Evolutionary conservation across 2,329 filamentous ascomycete species (phyloP).

Genomic region (Aspergillus amoenus): DNA sequence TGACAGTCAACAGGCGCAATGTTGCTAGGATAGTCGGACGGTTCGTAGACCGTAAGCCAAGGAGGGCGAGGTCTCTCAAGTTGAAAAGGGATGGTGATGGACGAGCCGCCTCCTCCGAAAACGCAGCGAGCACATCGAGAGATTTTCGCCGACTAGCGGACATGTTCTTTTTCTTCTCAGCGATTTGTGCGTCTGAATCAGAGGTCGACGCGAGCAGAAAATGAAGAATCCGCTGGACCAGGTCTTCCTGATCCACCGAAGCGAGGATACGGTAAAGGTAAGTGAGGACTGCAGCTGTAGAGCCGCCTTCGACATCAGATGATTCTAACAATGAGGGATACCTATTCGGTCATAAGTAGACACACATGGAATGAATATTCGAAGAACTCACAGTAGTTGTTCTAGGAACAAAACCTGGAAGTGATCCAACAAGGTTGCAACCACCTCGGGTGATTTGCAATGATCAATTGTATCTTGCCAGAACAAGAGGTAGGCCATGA

Average conservation of each 20-base stretch:
- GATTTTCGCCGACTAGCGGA: slow-evolving; percentile 75
- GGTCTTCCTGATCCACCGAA: slow-evolving; percentile 85
- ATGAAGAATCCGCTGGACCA: slow-evolving; percentile 89
- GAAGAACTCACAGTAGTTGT: slow-evolving; percentile 71
- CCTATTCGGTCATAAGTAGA: slow-evolving; percentile 46
- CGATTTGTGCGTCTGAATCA: slow-evolving; percentile 35
- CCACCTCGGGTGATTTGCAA: slow-evolving; percentile 87
- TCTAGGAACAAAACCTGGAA: slow-evolving; percentile 96
- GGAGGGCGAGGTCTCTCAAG: slow-evolving; percentile 83
- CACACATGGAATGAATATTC: neutral
- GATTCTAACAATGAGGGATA: slow-evolving; percentile 96
- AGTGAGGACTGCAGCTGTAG: slow-evolving; percentile 90
- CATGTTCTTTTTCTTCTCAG: slow-evolving; percentile 61
- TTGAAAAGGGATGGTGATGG: slow-evolving; percentile 89
- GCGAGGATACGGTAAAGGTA: slow-evolving; percentile 90
- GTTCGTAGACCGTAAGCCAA: slow-evolving; percentile 79
- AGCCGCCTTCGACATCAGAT: slow-evolving; percentile 94
- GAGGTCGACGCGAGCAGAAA: slow-evolving; percentile 80
- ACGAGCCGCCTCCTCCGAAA: slow-evolving; percentile 71
- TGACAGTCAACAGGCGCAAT: slow-evolving; percentile 79
- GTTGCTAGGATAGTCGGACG: slow-evolving; percentile 88
- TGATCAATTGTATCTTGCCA: slow-evolving; percentile 99
- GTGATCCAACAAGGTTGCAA: slow-evolving; percentile 89
- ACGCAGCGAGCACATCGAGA: slow-evolving; percentile 78
- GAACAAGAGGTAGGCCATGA: slow-evolving; percentile 90